phyloP scores from a whole-genome alignment of 2,329 filamentous ascomycete species.

The Cladophialophora psammophila region DNA sequence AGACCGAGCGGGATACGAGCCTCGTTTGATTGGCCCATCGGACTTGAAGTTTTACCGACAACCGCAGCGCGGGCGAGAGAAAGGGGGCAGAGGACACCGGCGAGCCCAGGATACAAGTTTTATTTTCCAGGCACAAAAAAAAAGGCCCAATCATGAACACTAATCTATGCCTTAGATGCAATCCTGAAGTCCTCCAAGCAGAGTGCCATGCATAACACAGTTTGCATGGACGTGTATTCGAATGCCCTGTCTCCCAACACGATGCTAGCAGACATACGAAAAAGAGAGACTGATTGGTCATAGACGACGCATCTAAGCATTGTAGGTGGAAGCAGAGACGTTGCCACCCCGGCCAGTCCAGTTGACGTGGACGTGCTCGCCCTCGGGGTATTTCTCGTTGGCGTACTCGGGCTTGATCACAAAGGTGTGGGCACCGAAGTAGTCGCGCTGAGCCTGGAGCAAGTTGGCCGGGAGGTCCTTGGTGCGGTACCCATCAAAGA shows the following conservation, averaged over 20 bases:
- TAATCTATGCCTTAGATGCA: constrained; percentile 24
- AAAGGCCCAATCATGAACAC: constrained; percentile 14
- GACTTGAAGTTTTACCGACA: constrained; percentile 11
- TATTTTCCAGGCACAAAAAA: constrained; percentile 20
- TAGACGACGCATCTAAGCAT: constrained; percentile 69
- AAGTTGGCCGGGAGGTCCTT: constrained; percentile 98
- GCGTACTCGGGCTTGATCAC: constrained; percentile 81
- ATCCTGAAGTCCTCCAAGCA: constrained; percentile 13
- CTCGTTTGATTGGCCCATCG: constrained; percentile 22
- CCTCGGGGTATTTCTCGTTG: constrained; percentile 79
- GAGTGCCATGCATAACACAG: not conserved
- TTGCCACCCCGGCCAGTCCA: constrained; percentile 99
- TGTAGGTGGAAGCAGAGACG: constrained; percentile 96
- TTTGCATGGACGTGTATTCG: constrained; percentile 15
- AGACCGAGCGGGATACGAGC: constrained; percentile 9
- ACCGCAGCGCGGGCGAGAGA: not conserved
- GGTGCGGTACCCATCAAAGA: constrained; percentile 98
- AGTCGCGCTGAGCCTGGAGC: constrained; percentile 98
- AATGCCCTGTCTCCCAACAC: not conserved
- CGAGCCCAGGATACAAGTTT: constrained; percentile 17
- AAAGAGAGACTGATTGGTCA: not conserved
- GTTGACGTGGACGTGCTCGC: constrained; percentile 97
- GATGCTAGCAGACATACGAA: not conserved
- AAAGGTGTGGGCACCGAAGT: constrained; percentile 97
- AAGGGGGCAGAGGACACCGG: not conserved